Percentiles rank a stretch among this genome's conserved stretches.
Conservation (phyloP, 140 eudicot genomes). For the Flaveria floridana region DNA sequence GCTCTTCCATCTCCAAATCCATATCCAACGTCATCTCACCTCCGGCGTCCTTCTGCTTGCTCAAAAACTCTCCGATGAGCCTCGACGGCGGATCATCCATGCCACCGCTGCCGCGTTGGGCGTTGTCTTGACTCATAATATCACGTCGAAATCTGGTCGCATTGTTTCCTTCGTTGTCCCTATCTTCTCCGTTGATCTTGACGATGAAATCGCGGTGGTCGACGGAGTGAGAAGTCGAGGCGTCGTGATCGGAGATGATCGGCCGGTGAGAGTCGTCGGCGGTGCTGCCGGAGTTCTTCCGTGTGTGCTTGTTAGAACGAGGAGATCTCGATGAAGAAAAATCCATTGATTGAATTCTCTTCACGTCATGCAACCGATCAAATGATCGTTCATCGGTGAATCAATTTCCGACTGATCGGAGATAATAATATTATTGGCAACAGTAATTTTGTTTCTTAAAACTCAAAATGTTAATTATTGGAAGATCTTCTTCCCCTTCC, state of each 20-base stretch:
- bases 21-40: slow-evolving; percentile 49
- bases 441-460: slow-evolving; percentile 4
- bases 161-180: not conserved
- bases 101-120: slow-evolving; percentile 7
- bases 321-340: slow-evolving; percentile 43
- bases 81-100: slow-evolving; percentile 58
- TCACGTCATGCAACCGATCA: slow-evolving; percentile 23
- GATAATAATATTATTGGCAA: not conserved
- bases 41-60: slow-evolving; percentile 48
- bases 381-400: slow-evolving; percentile 8
- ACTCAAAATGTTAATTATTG: slow-evolving; percentile 1
- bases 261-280: slow-evolving; percentile 29
- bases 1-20: slow-evolving; percentile 69
- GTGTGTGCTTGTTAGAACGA: slow-evolving; percentile 33
- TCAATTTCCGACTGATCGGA: slow-evolving; percentile 3
- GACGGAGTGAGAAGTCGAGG: slow-evolving; percentile 23
- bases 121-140: slow-evolving; percentile 6
- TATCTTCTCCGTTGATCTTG: slow-evolving; percentile 46
- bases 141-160: slow-evolving; percentile 16
- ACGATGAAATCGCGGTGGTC: slow-evolving; percentile 49
- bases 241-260: slow-evolving; percentile 38
- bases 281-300: slow-evolving; percentile 28
- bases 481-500: slow-evolving; percentile 6
- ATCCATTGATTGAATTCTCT: slow-evolving; percentile 34
- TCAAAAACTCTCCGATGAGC: slow-evolving; percentile 50